Percentiles rank a stretch among this genome's conserved stretches.
Evolutionary conservation across 2,329 filamentous ascomycete species (phyloP).

Genomic region (Drechslerella stenobrocha): DNA sequence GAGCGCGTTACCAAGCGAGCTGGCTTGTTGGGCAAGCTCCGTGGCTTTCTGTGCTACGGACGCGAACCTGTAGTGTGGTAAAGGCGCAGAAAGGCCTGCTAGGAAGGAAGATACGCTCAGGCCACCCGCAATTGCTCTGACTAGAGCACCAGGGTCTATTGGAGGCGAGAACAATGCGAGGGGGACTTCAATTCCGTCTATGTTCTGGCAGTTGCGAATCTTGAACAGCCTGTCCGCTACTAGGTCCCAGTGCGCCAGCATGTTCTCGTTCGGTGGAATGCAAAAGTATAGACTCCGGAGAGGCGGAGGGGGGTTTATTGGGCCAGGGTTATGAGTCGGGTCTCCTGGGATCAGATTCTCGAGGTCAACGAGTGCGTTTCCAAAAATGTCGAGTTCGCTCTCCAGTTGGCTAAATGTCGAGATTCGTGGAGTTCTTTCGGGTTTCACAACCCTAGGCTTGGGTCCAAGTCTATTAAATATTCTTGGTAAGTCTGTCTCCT

Average conservation of each 20-base stretch:
- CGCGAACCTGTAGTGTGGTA: conserved; percentile 54
- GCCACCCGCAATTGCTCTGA: conserved; percentile 50
- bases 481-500: not conserved
- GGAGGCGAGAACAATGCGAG: conserved; percentile 53
- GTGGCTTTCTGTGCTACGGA: conserved; percentile 51
- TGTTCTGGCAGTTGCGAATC: conserved; percentile 54
- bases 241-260: conserved; percentile 48
- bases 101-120: conserved; percentile 35
- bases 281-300: conserved; percentile 52
- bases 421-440: not conserved
- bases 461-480: conserved; percentile 4
- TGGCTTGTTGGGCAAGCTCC: conserved; percentile 52
- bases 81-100: conserved; percentile 46
- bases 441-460: conserved; percentile 5
- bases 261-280: conserved; percentile 53
- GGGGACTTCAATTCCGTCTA: conserved; percentile 51
- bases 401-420: conserved; percentile 5
- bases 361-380: conserved; percentile 10
- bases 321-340: not conserved
- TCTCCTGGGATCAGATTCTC: conserved; percentile 22
- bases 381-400: conserved; percentile 7
- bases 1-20: conserved; percentile 44
- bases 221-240: conserved; percentile 55
- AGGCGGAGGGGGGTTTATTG: not conserved
- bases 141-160: conserved; percentile 53